phyloP scores from a whole-genome alignment of 164 flowering plant genomes.

The Stephania japonica region DNA sequence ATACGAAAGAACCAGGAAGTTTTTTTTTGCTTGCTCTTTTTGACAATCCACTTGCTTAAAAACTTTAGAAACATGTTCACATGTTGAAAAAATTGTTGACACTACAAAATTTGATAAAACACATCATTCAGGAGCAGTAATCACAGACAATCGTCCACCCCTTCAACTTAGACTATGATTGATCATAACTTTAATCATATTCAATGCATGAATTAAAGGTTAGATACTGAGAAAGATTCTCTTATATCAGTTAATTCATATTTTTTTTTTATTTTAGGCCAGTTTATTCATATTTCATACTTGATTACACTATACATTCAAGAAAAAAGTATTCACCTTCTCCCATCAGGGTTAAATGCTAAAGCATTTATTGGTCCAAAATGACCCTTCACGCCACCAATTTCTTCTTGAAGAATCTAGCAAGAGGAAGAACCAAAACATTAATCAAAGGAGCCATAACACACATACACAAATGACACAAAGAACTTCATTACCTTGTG shows the following conservation, averaged over 20 bases:
- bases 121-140: neutral
- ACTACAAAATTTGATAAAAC: neutral
- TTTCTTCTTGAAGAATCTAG: constrained; percentile 82
- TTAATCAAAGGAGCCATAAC: neutral
- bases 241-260: neutral
- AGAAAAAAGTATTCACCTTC: constrained; percentile 41
- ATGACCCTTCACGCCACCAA: constrained; percentile 94
- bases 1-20: neutral
- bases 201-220: neutral
- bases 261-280: too few relatives aligned
- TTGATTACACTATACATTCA: neutral
- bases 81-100: neutral
- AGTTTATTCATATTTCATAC: too few relatives aligned
- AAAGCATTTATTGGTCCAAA: constrained; percentile 95
- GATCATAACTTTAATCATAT: neutral
- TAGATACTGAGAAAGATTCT: neutral
- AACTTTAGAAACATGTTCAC: too few relatives aligned
- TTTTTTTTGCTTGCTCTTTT: neutral
- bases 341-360: constrained; percentile 93
- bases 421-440: neutral
- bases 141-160: neutral
- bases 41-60: too few relatives aligned
- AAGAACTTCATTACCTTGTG: constrained; percentile 51
- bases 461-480: neutral
- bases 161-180: neutral